Percentiles rank a stretch among this genome's conserved stretches.
Evolutionary conservation across 2,329 filamentous ascomycete genomes (phyloP).

Genomic region (Botrytis galanthina): DNA sequence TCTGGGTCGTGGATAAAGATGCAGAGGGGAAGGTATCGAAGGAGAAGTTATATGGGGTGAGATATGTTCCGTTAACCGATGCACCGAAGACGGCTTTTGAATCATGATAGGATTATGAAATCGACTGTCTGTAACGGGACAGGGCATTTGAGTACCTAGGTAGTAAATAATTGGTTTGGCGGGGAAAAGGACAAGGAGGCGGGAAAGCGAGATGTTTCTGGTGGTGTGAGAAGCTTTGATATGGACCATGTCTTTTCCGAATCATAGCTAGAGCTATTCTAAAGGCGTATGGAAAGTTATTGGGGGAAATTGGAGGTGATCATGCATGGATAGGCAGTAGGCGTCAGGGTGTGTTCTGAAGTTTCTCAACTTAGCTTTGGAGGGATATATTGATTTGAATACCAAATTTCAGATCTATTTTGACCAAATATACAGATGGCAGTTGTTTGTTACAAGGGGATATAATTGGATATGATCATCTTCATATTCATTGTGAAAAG

Average conservation of each 20-base stretch:
- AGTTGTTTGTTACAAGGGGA: background rate
- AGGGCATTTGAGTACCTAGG: background rate
- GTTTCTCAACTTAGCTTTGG: background rate
- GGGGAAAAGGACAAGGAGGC: background rate
- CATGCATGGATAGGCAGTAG: background rate
- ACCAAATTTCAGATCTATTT: background rate
- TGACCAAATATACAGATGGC: background rate
- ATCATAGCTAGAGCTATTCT: background rate
- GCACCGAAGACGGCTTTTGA: conserved; percentile 46
- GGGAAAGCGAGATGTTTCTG: background rate
- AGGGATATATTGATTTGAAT: background rate
- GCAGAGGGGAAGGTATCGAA: conserved; percentile 57
- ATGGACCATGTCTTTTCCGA: background rate
- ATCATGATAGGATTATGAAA: background rate
- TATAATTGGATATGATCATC: background rate
- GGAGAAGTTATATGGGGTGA: conserved; percentile 65
- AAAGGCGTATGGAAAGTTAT: background rate
- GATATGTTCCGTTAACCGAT: conserved; percentile 77
- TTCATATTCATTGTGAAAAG: background rate
- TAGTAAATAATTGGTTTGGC: background rate
- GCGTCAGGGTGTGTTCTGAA: background rate
- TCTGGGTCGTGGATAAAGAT: conserved; percentile 75
- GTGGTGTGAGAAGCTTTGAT: background rate
- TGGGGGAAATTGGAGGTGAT: background rate
- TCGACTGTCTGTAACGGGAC: too few species aligned